phyloP scores from a whole-genome alignment of 495 filamentous ascomycete genomes.

The Corynascus novoguineensis region DNA sequence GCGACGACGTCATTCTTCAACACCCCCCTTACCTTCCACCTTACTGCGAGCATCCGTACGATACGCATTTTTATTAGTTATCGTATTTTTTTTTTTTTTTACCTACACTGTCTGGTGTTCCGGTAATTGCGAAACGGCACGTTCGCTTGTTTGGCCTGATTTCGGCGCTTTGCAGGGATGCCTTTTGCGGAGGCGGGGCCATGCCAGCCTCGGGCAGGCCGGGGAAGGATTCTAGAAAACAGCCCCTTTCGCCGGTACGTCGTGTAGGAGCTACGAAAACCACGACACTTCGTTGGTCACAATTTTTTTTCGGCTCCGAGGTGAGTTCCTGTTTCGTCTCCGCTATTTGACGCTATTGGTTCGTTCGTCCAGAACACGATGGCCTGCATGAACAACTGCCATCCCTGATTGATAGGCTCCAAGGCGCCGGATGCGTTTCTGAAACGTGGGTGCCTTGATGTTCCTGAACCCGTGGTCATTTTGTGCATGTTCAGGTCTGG shows the following conservation, averaged over 20 bases:
- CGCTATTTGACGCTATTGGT: not conserved
- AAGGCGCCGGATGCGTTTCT: not conserved
- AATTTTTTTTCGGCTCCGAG: not conserved
- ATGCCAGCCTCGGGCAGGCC: constrained; percentile 2
- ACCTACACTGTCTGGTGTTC: no score
- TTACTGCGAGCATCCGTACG: no score
- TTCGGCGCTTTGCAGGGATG: not conserved
- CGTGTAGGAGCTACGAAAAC: no score
- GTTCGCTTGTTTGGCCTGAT: constrained; percentile 3
- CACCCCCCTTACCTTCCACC: no score
- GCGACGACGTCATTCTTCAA: no score
- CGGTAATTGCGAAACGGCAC: not conserved
- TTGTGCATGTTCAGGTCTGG: not conserved
- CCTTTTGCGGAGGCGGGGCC: constrained; percentile 12
- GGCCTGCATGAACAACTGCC: not conserved
- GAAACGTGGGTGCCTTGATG: constrained; percentile 3
- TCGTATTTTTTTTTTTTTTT: not conserved
- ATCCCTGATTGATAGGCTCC: not conserved
- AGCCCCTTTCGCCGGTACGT: not conserved
- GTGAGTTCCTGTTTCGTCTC: not conserved
- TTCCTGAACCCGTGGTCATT: not conserved
- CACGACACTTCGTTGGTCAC: not conserved
- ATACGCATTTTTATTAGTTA: no score
- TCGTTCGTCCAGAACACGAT: not conserved
- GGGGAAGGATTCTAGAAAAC: constrained; percentile 10